Evolutionary conservation across 2,329 filamentous ascomycete species (phyloP).

Genomic region (Alternaria tenuissima): DNA sequence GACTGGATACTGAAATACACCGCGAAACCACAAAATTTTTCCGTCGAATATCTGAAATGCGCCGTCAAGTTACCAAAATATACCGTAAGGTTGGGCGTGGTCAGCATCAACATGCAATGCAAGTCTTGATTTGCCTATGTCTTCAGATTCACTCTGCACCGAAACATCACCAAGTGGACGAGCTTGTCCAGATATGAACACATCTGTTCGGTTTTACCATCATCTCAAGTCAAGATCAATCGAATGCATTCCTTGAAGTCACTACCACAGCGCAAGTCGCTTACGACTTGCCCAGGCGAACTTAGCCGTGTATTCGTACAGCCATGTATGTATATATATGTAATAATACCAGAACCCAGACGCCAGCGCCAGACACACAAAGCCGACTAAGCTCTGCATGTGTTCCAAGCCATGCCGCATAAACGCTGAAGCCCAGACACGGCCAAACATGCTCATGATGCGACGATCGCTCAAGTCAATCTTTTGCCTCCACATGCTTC

Average conservation of each 20-base stretch:
- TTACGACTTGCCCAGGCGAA: conserved; percentile 5
- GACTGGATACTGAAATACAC: neutral
- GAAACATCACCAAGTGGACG: neutral
- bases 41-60: neutral
- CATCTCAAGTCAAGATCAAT: neutral
- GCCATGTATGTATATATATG: conserved; percentile 7
- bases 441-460: conserved; percentile 4
- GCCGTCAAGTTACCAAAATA: neutral
- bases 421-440: conserved; percentile 8
- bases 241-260: neutral
- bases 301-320: conserved; percentile 5
- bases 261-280: neutral
- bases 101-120: neutral
- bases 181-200: neutral
- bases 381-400: conserved; percentile 5
- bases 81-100: neutral
- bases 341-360: conserved; percentile 11
- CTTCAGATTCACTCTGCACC: neutral
- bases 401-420: neutral
- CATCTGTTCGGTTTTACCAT: neutral
- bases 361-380: conserved; percentile 18
- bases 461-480: neutral
- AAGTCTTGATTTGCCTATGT: neutral
- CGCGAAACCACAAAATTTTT: neutral
- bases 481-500: conserved; percentile 1